Evolutionary conservation across 345 rosid genomes (phyloP).

Genomic region (Citrus unshiu): DNA sequence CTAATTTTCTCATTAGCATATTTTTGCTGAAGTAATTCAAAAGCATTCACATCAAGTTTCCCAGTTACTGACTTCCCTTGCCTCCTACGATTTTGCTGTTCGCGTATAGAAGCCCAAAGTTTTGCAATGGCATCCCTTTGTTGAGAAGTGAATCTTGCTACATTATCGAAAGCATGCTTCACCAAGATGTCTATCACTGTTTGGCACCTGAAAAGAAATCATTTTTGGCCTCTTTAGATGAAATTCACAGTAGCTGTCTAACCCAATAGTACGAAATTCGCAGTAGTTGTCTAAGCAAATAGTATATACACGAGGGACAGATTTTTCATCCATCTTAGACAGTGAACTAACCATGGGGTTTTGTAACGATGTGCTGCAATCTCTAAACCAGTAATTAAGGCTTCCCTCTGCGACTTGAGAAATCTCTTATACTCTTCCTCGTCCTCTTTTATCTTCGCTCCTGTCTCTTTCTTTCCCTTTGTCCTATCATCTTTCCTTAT

Average conservation of each 20-base stretch:
- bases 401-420: constrained; percentile 76
- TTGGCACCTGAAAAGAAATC: constrained; percentile 71
- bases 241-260: neutral
- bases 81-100: constrained; percentile 76
- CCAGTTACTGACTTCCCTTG: constrained; percentile 93
- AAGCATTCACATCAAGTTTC: constrained; percentile 86
- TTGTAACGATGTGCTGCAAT: constrained; percentile 90
- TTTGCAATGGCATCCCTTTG: constrained; percentile 85
- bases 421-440: constrained; percentile 60
- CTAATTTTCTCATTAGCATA: constrained; percentile 86
- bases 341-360: constrained; percentile 59
- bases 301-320: neutral
- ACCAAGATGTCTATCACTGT: constrained; percentile 93
- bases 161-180: constrained; percentile 84
- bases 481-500: constrained; percentile 55
- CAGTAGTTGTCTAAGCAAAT: neutral
- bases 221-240: neutral
- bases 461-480: constrained; percentile 52
- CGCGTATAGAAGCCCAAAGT: constrained; percentile 85
- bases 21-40: constrained; percentile 85
- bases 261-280: neutral
- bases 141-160: constrained; percentile 64
- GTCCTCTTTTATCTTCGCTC: constrained; percentile 37
- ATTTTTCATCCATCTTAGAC: neutral
- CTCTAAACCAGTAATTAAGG: constrained; percentile 79